Evolutionary conservation across 202 grass and related monocot species (phyloP).

Genomic region (Tripidium arundinaceum): DNA sequence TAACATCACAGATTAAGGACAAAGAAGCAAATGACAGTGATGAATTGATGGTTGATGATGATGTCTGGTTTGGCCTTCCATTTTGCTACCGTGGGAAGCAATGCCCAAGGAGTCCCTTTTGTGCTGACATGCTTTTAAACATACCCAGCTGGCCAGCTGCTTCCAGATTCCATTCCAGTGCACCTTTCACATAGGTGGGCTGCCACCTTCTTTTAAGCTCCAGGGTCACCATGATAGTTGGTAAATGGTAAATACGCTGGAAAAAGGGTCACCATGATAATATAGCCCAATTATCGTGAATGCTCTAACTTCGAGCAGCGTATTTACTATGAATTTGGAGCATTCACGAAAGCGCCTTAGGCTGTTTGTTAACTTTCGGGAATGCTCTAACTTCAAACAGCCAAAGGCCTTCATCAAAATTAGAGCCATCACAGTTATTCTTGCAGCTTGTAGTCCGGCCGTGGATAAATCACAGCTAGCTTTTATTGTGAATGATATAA

Average conservation of each 20-base stretch:
- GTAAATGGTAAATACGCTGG: neutral
- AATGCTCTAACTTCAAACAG: too few species aligned
- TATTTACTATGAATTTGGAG: too few species aligned
- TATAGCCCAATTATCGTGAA: too few species aligned
- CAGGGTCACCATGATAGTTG: neutral
- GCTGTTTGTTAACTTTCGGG: too few species aligned
- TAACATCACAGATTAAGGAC: neutral
- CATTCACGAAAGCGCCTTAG: too few species aligned
- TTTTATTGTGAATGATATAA: too few species aligned
- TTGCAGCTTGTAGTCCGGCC: too few species aligned
- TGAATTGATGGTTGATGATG: constrained; percentile 2
- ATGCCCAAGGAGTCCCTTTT: neutral
- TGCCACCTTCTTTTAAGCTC: constrained; percentile 39
- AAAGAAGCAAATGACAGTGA: neutral
- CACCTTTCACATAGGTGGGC: constrained; percentile 22
- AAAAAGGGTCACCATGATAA: too few species aligned
- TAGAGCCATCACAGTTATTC: too few species aligned
- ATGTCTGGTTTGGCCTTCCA: constrained; percentile 19
- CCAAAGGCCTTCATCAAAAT: too few species aligned
- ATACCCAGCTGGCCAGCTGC: constrained; percentile 8
- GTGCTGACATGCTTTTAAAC: constrained; percentile 1
- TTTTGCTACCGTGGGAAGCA: constrained; percentile 27
- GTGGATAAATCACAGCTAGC: too few species aligned
- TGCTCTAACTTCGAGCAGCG: too few species aligned
- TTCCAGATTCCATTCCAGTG: neutral